phyloP scores from a whole-genome alignment of 2,329 filamentous ascomycete species.

The Diaporthe velutina region DNA sequence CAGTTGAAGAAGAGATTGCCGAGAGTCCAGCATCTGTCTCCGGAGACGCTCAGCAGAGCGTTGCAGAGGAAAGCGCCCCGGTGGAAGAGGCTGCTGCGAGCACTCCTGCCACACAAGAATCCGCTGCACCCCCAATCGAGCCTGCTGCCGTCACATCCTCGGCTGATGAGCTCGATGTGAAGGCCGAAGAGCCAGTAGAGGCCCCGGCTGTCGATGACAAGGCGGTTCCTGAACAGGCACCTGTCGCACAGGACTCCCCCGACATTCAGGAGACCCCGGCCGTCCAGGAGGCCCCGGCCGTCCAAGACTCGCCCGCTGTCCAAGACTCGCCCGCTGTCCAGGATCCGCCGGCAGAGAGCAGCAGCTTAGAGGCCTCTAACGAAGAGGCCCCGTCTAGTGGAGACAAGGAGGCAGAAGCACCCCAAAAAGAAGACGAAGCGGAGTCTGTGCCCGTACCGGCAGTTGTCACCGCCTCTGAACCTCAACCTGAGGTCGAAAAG shows the following conservation, averaged over 20 bases:
- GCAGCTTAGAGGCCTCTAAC: not conserved
- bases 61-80: not conserved
- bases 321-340: constrained; percentile 14
- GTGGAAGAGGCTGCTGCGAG: not conserved
- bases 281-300: constrained; percentile 11
- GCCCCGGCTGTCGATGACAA: not conserved
- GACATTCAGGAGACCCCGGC: not conserved
- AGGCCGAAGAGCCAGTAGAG: not conserved
- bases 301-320: not conserved
- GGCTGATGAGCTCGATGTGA: not conserved
- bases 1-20: not conserved
- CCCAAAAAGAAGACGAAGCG: constrained; percentile 22
- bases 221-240: not conserved
- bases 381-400: not conserved
- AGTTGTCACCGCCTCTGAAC: not conserved
- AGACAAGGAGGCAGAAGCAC: not conserved
- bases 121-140: not conserved
- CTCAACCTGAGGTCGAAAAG: not conserved
- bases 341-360: not conserved
- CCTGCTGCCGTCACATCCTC: not conserved
- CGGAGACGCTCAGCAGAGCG: not conserved
- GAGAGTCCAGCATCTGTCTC: not conserved
- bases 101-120: not conserved
- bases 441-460: constrained; percentile 6
- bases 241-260: not conserved